phyloP scores from a whole-genome alignment of 805 yeast species.

The Ogataea ganodermae region DNA sequence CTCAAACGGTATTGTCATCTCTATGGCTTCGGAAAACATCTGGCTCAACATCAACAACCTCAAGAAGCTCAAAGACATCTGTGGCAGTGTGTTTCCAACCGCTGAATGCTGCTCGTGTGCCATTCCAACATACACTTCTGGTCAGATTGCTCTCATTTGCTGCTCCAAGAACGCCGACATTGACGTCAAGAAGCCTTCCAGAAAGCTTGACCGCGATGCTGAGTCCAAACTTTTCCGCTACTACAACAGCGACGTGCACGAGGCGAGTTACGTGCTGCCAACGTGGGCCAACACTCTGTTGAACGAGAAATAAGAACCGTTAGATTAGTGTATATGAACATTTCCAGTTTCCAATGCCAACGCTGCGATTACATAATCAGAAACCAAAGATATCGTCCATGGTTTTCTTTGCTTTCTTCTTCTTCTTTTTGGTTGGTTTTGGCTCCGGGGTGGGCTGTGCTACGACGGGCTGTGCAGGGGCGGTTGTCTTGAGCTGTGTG shows the following conservation, averaged over 20 bases:
- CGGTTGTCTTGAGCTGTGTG: conserved; percentile 5
- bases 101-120: conserved; percentile 74
- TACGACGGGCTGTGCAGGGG: not conserved
- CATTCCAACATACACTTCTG: conserved; percentile 87
- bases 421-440: conserved; percentile 32
- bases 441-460: not conserved
- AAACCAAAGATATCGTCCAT: conserved; percentile 79
- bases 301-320: conserved; percentile 15
- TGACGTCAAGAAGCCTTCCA: conserved; percentile 52
- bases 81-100: conserved; percentile 56
- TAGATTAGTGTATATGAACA: no score
- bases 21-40: conserved; percentile 81
- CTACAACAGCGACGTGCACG: conserved; percentile 67
- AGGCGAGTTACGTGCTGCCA: conserved; percentile 75
- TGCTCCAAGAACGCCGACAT: conserved; percentile 58
- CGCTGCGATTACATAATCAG: conserved; percentile 9
- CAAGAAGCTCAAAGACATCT: conserved; percentile 47
- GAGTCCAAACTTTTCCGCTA: conserved; percentile 59
- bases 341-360: not conserved
- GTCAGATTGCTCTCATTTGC: conserved; percentile 78
- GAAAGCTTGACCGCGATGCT: conserved; percentile 43
- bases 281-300: conserved; percentile 60
- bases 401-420: conserved; percentile 51
- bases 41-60: conserved; percentile 69
- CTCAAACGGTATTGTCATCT: conserved; percentile 60